Base-by-base conservation (phyloP, 805 yeast genomes). In the Ogataea nonfermentans region DNA sequence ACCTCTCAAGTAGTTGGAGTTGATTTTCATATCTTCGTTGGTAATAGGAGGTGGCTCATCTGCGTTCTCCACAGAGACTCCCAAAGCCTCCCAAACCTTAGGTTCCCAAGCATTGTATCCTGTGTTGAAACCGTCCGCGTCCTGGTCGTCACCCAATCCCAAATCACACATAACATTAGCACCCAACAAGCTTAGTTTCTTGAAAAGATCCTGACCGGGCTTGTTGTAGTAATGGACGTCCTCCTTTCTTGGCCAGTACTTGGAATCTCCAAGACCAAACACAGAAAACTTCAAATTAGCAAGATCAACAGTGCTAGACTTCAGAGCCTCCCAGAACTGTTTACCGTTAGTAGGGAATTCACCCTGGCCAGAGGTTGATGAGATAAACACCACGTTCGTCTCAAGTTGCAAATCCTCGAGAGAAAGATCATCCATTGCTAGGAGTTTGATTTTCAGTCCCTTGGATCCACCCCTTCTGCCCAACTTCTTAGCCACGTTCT, bases 201-300 rank as follows among this genome's bases (percentile, higher is more conserved):
- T 76, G 58, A 65, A 70, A 48, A 91, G 67, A 61, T 89, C 96
- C 49, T 73, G 74, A 13, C 83, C 77, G 11, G 98, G 98, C 62
- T 89, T 90, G 71, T 91, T 91, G 68, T 88, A 91, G 68, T 86
- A 91, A 62, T 85, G 91, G 52, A 81, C 80, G 67, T 91, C 98
- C 65, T 91, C 95, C 63, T 87, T 86, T 67, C 98, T 79, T 53
- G 98, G 98, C 98, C 98, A 91, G 70, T 91, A 89, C 57, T 78
- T 78, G 34, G 86, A 78, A 62, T 84, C 93, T 56, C 93, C 93
- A 57, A 84, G 70, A 55, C 89, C 91, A 52, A 84, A 84, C 19
- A 79, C 83, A 9, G 86, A 73, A 46, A 67, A 71, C 47, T 71
- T 75, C 39, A 79, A 69, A 29, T 69, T 55, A 4, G 81, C 71